Conservation (phyloP, 345 rosid genomes). For the Rubroshorea leprosula region DNA sequence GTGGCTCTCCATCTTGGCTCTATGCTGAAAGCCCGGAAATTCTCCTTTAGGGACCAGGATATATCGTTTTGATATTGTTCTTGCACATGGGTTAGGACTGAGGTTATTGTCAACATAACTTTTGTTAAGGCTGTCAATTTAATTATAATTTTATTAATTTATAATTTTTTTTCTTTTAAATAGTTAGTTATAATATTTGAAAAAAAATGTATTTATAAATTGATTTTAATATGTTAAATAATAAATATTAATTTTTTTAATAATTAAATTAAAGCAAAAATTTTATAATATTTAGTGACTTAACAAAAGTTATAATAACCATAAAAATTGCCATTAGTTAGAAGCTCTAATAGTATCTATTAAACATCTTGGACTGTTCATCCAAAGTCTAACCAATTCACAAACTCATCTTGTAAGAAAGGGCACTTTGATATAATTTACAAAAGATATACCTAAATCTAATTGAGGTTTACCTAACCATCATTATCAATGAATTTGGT, state of each 20-base stretch:
- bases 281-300: too few relatives aligned
- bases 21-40: not conserved
- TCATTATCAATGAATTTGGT: constrained; percentile 17
- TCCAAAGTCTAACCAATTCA: not conserved
- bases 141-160: too few relatives aligned
- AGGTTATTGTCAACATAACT: too few relatives aligned
- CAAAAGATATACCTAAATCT: constrained; percentile 4
- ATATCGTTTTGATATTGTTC: not conserved
- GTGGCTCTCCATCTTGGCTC: constrained; percentile 7
- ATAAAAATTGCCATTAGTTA: too few relatives aligned
- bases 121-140: not conserved
- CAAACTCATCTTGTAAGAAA: constrained; percentile 10
- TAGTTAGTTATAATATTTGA: too few relatives aligned
- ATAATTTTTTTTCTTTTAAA: too few relatives aligned
- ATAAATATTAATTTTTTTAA: too few relatives aligned
- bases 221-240: too few relatives aligned
- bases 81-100: not conserved
- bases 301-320: too few relatives aligned
- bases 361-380: constrained; percentile 8
- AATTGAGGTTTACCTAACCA: constrained; percentile 9
- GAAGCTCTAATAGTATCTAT: constrained; percentile 8
- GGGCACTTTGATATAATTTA: constrained; percentile 4
- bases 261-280: too few relatives aligned
- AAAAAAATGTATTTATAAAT: too few relatives aligned
- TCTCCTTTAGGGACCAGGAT: not conserved